Evolutionary conservation across 2,329 filamentous ascomycete genomes (phyloP).

Genomic region (Aspergillus jensenii): DNA sequence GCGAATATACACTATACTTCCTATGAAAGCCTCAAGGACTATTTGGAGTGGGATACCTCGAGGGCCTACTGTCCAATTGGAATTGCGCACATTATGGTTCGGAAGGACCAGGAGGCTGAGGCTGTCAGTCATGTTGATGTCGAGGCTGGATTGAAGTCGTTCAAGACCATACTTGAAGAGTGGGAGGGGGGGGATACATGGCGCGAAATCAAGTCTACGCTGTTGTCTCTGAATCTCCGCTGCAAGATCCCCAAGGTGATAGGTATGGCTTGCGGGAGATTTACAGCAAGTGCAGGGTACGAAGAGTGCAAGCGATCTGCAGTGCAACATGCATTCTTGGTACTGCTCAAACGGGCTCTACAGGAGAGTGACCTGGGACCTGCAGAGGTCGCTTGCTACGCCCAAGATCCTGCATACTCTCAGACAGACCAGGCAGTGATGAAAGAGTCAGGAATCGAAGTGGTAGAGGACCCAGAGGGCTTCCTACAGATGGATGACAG

Average conservation of each 20-base stretch:
- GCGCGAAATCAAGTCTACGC: background rate
- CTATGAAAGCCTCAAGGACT: background rate
- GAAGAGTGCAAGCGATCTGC: background rate
- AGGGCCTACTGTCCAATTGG: background rate
- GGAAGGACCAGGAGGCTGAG: background rate
- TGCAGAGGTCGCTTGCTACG: conserved; percentile 9
- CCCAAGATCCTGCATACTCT: conserved; percentile 18
- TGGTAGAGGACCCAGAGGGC: conserved; percentile 20
- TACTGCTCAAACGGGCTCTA: background rate
- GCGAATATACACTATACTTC: background rate
- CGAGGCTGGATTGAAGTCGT: background rate
- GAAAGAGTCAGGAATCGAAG: background rate
- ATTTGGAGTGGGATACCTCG: background rate
- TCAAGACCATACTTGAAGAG: background rate
- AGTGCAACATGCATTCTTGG: conserved; percentile 11
- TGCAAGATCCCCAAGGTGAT: conserved; percentile 8
- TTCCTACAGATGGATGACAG: conserved; percentile 33
- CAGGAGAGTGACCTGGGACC: background rate
- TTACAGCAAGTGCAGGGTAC: background rate
- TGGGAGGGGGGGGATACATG: background rate
- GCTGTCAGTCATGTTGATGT: background rate
- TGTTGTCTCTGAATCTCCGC: background rate
- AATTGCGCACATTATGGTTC: background rate
- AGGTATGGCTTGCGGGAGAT: background rate
- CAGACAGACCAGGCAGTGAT: conserved; percentile 11